A percentile compares a stretch with the other conserved stretches of the same genome.
Conservation (phyloP, 2,329 filamentous ascomycete species). For the Aspergillus floridensis region DNA sequence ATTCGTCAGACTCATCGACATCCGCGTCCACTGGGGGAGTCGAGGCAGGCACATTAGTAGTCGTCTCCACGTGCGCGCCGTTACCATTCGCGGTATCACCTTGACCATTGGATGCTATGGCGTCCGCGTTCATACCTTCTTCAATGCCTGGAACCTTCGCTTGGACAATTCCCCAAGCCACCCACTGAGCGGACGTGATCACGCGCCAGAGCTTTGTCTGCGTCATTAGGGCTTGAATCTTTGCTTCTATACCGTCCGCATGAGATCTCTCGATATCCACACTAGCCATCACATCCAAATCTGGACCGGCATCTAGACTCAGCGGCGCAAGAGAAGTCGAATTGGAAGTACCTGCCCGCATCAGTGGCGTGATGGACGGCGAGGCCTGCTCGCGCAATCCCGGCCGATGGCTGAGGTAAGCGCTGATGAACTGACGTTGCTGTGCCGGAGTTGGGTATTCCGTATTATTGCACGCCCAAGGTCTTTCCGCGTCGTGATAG, state of each 20-base stretch:
- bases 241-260: slow-evolving; percentile 64
- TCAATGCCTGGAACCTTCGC: slow-evolving; percentile 78
- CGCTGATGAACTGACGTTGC: slow-evolving; percentile 78
- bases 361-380: slow-evolving; percentile 30
- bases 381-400: slow-evolving; percentile 37
- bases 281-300: slow-evolving; percentile 50
- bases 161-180: slow-evolving; percentile 95
- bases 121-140: slow-evolving; percentile 30
- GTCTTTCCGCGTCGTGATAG: slow-evolving; percentile 71
- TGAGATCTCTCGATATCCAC: slow-evolving; percentile 60
- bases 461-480: slow-evolving; percentile 66
- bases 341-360: slow-evolving; percentile 54
- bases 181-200: slow-evolving; percentile 86
- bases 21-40: slow-evolving; percentile 42
- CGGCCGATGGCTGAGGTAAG: slow-evolving; percentile 81
- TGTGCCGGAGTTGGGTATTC: slow-evolving; percentile 76
- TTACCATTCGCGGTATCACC: slow-evolving; percentile 8
- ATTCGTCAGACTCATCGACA: slow-evolving; percentile 67
- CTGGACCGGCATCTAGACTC: slow-evolving; percentile 72
- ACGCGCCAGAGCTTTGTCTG: slow-evolving; percentile 83
- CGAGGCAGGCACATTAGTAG: slow-evolving; percentile 18
- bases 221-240: slow-evolving; percentile 68
- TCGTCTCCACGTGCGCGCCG: slow-evolving; percentile 3
- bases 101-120: slow-evolving; percentile 16
- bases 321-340: slow-evolving; percentile 59